phyloP scores from a whole-genome alignment of 768 basidiomycete species.

The Lentinula raphanica region DNA sequence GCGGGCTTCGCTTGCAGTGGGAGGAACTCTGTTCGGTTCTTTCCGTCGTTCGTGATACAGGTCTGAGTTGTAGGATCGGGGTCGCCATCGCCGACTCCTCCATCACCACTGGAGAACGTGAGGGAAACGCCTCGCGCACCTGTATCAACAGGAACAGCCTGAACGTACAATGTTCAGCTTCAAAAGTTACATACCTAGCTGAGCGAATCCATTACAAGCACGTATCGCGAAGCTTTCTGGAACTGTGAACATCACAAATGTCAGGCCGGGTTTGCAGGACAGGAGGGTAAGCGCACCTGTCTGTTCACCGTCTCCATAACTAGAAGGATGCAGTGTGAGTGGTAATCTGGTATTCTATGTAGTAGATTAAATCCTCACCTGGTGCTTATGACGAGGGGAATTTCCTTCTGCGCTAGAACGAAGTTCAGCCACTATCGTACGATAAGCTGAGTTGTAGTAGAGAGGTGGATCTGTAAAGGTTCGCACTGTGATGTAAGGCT shows the following conservation, averaged over 20 bases:
- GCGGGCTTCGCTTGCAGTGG: no score
- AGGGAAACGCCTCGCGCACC: slow-evolving; percentile 67
- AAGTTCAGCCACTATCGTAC: slow-evolving; percentile 54
- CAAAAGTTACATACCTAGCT: slow-evolving; percentile 49
- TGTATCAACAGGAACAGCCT: slow-evolving; percentile 15
- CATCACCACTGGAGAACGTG: slow-evolving; percentile 62
- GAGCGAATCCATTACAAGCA: slow-evolving; percentile 55
- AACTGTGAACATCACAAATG: slow-evolving; percentile 33
- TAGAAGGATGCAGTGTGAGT: slow-evolving; percentile 12
- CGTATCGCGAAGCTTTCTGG: slow-evolving; percentile 52
- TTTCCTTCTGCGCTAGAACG: slow-evolving; percentile 37
- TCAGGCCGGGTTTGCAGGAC: background rate
- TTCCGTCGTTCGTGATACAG: slow-evolving; percentile 58
- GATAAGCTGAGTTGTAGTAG: slow-evolving; percentile 8
- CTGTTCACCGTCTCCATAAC: slow-evolving; percentile 71
- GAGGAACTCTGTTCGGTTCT: slow-evolving; percentile 47
- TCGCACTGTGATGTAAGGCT: slow-evolving; percentile 42
- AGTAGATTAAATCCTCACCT: background rate
- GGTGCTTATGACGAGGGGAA: slow-evolving; percentile 62
- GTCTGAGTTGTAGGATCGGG: slow-evolving; percentile 43
- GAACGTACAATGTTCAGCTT: no score
- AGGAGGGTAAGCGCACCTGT: slow-evolving; percentile 39
- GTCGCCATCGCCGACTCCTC: slow-evolving; percentile 63
- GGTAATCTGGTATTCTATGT: background rate
- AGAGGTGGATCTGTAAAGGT: background rate